Evolutionary conservation across 148 eudicot genomes (phyloP).

Genomic region (Linanthus parryae): DNA sequence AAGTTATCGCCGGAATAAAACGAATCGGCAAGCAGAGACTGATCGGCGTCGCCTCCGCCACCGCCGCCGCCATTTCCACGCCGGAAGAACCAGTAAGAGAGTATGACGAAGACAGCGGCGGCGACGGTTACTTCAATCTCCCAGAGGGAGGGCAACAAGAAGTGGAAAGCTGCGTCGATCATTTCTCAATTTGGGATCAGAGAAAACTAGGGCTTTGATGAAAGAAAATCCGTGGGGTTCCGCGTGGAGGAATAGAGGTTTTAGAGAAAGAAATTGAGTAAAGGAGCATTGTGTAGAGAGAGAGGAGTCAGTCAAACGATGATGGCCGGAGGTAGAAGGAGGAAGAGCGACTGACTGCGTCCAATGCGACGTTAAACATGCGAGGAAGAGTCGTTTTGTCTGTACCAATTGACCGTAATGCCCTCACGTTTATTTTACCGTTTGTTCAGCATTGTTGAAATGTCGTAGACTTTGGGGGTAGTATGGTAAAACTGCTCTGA

Average conservation of each 20-base stretch:
- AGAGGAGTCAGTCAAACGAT: too few relatives aligned
- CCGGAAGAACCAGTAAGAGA: conserved; percentile 25
- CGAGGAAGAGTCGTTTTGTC: too few relatives aligned
- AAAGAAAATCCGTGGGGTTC: neutral
- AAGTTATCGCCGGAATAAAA: neutral
- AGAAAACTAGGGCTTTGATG: neutral
- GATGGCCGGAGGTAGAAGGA: too few relatives aligned
- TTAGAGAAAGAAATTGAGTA: neutral
- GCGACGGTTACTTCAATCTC: conserved; percentile 33
- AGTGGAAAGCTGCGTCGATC: conserved; percentile 20
- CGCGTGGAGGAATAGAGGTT: neutral
- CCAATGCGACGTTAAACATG: too few relatives aligned
- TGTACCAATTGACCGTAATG: too few relatives aligned
- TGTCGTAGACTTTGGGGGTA: too few relatives aligned
- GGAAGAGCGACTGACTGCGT: too few relatives aligned
- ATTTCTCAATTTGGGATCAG: conserved; percentile 1
- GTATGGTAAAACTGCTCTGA: too few relatives aligned
- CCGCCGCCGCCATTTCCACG: conserved; percentile 1
- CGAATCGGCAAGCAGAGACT: neutral
- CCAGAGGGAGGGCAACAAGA: conserved; percentile 34
- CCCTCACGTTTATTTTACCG: too few relatives aligned
- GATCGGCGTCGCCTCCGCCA: neutral
- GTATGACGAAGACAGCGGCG: conserved; percentile 26
- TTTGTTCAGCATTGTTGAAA: too few relatives aligned
- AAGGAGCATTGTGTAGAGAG: too few relatives aligned